Conservation (phyloP, 2,329 filamentous ascomycete species). For the Arthrinium puccinioides region DNA sequence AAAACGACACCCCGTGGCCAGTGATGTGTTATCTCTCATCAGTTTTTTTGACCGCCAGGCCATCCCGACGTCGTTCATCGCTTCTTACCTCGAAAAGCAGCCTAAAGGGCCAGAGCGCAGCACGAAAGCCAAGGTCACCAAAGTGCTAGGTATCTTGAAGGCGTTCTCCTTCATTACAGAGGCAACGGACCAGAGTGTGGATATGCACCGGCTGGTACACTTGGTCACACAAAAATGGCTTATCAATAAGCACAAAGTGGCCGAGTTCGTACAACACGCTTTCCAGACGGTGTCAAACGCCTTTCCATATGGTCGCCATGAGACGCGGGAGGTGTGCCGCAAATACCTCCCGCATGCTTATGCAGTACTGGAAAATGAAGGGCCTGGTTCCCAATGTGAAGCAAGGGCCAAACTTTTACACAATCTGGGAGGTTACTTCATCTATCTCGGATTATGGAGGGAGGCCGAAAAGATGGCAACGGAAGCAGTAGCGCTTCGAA, state of each 20-base stretch:
- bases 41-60: slow-evolving; percentile 21
- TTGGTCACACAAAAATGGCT: slow-evolving; percentile 24
- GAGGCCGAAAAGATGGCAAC: not conserved
- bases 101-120: not conserved
- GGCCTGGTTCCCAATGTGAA: slow-evolving; percentile 7
- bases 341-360: slow-evolving; percentile 17
- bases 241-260: slow-evolving; percentile 1
- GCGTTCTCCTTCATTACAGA: slow-evolving; percentile 21
- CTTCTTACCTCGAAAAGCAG: slow-evolving; percentile 5
- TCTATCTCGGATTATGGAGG: not conserved
- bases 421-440: not conserved
- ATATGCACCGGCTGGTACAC: slow-evolving; percentile 28
- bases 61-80: slow-evolving; percentile 20
- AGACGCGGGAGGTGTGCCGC: slow-evolving; percentile 9
- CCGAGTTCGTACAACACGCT: slow-evolving; percentile 12
- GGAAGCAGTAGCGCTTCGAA: too few species aligned
- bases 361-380: slow-evolving; percentile 10
- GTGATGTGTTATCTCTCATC: slow-evolving; percentile 25
- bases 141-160: slow-evolving; percentile 17
- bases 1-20: slow-evolving; percentile 14
- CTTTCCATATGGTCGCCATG: slow-evolving; percentile 14
- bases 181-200: slow-evolving; percentile 8
- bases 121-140: slow-evolving; percentile 2
- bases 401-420: slow-evolving; percentile 1
- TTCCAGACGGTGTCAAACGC: slow-evolving; percentile 9